A percentile compares a stretch with the other conserved stretches of the same genome.
Evolutionary conservation across 1,284 basidiomycete genomes (phyloP).

Genomic region (Cutaneotrichosporon sp.): DNA sequence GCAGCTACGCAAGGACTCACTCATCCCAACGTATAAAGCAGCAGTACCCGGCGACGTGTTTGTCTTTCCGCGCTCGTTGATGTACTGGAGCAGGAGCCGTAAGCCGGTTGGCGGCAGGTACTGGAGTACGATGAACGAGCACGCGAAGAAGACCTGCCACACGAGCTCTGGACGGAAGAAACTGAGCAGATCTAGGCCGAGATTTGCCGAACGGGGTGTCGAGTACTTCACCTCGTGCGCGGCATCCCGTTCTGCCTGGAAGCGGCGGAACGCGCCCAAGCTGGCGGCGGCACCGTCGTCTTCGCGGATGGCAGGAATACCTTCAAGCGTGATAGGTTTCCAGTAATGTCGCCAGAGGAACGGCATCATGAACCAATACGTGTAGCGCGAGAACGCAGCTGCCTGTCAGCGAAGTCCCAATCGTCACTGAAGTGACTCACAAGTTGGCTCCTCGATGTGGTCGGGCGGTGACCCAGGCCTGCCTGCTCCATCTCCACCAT

Average conservation of each 20-base stretch:
- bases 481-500: conserved; percentile 26
- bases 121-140: conserved; percentile 48
- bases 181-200: conserved; percentile 39
- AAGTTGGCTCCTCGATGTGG: conserved; percentile 37
- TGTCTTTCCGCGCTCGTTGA: conserved; percentile 37
- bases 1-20: neutral
- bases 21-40: conserved; percentile 51
- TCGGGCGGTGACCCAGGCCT: conserved; percentile 23
- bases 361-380: conserved; percentile 48
- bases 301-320: conserved; percentile 53
- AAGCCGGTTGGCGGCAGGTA: conserved; percentile 53
- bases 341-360: conserved; percentile 50
- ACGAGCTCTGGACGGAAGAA: conserved; percentile 29
- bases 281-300: conserved; percentile 52
- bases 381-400: conserved; percentile 43
- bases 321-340: conserved; percentile 46
- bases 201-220: conserved; percentile 31
- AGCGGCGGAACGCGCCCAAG: conserved; percentile 47
- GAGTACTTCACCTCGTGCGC: conserved; percentile 23
- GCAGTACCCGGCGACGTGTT: conserved; percentile 51
- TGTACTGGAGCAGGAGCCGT: conserved; percentile 51
- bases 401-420: conserved; percentile 4
- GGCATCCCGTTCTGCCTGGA: conserved; percentile 26
- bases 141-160: conserved; percentile 46
- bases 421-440: no score